Evolutionary conservation across 2,329 filamentous ascomycete species (phyloP).

Genomic region (Emericellopsis cladophorae): DNA sequence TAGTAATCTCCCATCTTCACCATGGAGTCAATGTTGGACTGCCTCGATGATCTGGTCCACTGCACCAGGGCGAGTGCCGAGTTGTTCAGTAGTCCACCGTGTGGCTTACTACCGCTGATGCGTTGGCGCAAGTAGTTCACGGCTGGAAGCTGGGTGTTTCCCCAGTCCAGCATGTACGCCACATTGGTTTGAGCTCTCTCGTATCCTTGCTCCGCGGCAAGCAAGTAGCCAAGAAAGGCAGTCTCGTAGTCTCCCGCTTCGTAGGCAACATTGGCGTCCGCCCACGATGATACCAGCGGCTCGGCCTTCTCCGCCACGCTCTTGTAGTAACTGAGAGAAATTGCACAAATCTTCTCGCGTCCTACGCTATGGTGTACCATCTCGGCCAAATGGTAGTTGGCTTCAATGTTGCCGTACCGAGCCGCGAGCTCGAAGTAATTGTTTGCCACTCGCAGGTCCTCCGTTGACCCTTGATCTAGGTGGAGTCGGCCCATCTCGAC

Average conservation of each 20-base stretch:
- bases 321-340: constrained; percentile 75
- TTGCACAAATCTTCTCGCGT: constrained; percentile 62
- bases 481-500: constrained; percentile 75
- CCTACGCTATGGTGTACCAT: constrained; percentile 72
- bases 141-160: constrained; percentile 33
- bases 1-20: constrained; percentile 99
- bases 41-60: constrained; percentile 89
- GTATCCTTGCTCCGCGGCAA: constrained; percentile 87
- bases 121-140: constrained; percentile 33
- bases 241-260: constrained; percentile 66
- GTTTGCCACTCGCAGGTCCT: constrained; percentile 64
- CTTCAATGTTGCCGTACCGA: constrained; percentile 72
- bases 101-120: constrained; percentile 7
- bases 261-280: constrained; percentile 73
- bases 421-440: constrained; percentile 83
- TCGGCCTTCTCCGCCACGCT: constrained; percentile 63
- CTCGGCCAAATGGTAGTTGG: constrained; percentile 85
- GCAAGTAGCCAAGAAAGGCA: constrained; percentile 69
- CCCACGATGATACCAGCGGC: constrained; percentile 62
- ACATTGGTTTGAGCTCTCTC: constrained; percentile 85
- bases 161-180: constrained; percentile 71
- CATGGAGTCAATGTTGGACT: constrained; percentile 83
- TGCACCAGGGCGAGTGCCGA: constrained; percentile 66
- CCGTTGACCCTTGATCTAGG: constrained; percentile 62
- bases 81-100: constrained; percentile 31